Evolutionary conservation across 768 basidiomycete species (phyloP).

Genomic region (Panus rudis): DNA sequence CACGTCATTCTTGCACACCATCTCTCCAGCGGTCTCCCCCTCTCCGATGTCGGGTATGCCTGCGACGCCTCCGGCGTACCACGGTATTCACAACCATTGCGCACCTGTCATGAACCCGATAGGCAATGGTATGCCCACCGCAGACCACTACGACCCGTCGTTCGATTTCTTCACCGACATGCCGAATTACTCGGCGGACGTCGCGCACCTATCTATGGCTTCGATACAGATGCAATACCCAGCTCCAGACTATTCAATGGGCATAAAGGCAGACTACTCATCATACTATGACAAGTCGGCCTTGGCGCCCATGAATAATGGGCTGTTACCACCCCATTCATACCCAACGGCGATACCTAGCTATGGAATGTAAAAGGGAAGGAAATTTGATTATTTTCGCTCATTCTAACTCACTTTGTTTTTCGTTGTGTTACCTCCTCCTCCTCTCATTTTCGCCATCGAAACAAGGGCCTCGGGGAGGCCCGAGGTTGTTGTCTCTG

Average conservation of each 20-base stretch:
- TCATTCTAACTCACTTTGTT: too few species aligned
- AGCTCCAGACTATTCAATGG: neutral
- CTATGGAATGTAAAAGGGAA: conserved; percentile 17
- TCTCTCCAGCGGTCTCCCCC: conserved; percentile 16
- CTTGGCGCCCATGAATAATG: conserved; percentile 11
- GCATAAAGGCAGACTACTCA: conserved; percentile 12
- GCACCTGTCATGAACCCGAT: too few species aligned
- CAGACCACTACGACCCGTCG: conserved; percentile 7
- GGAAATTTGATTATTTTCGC: too few species aligned
- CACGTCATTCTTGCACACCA: conserved; percentile 13
- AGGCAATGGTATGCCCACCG: neutral
- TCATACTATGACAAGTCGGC: conserved; percentile 14
- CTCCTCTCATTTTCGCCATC: too few species aligned
- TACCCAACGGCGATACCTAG: conserved; percentile 12
- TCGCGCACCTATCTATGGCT: neutral
- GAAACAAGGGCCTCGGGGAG: conserved; percentile 2
- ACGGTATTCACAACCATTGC: conserved; percentile 10
- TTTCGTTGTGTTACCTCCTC: too few species aligned
- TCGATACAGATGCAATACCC: neutral
- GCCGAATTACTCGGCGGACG: neutral
- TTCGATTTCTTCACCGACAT: conserved; percentile 5
- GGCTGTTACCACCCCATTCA: conserved; percentile 5
- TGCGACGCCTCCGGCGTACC: conserved; percentile 16
- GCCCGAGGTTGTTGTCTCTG: neutral
- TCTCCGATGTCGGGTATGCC: conserved; percentile 22